Conservation (phyloP, 495 filamentous ascomycete species). For the Neurospora tetraspora region DNA sequence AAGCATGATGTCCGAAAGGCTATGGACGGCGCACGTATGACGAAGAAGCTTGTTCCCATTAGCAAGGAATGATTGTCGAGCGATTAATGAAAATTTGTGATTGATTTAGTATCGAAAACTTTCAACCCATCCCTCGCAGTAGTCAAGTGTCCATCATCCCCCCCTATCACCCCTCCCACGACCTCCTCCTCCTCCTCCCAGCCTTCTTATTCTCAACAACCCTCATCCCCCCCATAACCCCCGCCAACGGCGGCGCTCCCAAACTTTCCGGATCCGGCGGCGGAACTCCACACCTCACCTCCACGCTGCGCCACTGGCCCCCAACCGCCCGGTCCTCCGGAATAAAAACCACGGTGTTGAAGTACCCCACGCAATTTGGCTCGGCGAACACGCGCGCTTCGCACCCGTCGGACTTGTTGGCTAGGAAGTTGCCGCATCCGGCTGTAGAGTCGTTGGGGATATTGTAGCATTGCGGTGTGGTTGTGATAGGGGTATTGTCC, state of each 20-base stretch:
- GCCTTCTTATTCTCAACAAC: background rate
- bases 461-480: conserved; percentile 22
- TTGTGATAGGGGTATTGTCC: conserved; percentile 6
- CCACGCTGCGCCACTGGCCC: conserved; percentile 26
- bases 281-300: conserved; percentile 24
- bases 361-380: conserved; percentile 22
- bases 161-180: too few species aligned
- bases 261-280: conserved; percentile 10
- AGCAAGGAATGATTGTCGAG: too few species aligned
- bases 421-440: conserved; percentile 28
- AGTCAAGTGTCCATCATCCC: too few species aligned
- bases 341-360: conserved; percentile 32
- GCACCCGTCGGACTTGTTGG: conserved; percentile 28
- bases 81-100: too few species aligned
- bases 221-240: background rate
- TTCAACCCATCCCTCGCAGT: too few species aligned
- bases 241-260: conserved; percentile 13
- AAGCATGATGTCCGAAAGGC: background rate
- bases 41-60: background rate
- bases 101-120: too few species aligned
- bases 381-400: conserved; percentile 32
- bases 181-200: too few species aligned
- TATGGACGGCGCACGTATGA: background rate
- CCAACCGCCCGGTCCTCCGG: conserved; percentile 27
- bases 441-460: conserved; percentile 8